These are phyloP conservation scores for Chlorella variabilis DNA, from an alignment of 163 green algal species.

Conservation along the genomic window DNA sequence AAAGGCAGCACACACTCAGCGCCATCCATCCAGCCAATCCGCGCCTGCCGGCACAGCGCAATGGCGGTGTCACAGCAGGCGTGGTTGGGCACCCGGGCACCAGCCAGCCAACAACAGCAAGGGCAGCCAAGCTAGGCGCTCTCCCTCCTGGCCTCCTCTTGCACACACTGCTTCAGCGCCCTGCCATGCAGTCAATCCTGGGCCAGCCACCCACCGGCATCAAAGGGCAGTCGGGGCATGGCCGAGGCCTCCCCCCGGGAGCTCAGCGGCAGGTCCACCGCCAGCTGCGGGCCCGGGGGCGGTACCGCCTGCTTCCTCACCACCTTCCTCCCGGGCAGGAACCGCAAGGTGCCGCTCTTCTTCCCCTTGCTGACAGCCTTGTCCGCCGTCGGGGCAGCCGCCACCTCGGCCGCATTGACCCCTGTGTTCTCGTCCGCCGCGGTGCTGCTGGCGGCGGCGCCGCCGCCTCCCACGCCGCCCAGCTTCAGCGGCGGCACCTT, in stretches of 20 bases:
- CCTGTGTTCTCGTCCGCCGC: conserved; percentile 17
- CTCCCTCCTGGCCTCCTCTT: too few species aligned
- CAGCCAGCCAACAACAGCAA: too few species aligned
- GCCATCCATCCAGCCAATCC: too few species aligned
- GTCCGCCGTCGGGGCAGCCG: neutral
- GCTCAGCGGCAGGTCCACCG: conserved; percentile 23
- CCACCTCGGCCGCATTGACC: neutral
- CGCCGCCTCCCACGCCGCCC: neutral
- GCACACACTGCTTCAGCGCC: too few species aligned
- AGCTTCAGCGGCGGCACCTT: conserved; percentile 41
- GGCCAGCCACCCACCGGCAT: conserved; percentile 2
- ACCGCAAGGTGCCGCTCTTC: conserved; percentile 14
- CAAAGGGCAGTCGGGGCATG: conserved; percentile 23
- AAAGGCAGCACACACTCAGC: too few species aligned
- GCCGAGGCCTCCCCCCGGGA: neutral
- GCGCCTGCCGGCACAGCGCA: too few species aligned
- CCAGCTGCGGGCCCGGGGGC: neutral
- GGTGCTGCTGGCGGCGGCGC: too few species aligned
- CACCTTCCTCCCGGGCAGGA: conserved; percentile 34
- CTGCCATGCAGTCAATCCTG: too few species aligned
- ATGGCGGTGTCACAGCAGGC: too few species aligned
- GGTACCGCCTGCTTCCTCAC: conserved; percentile 22
- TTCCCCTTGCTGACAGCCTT: conserved; percentile 7
- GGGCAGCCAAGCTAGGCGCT: too few species aligned
- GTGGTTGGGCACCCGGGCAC: too few species aligned